Percentiles rank a stretch among this genome's conserved stretches.
Evolutionary conservation across 2,329 filamentous ascomycete genomes (phyloP).

Genomic region (Sporothrix variecibatus): DNA sequence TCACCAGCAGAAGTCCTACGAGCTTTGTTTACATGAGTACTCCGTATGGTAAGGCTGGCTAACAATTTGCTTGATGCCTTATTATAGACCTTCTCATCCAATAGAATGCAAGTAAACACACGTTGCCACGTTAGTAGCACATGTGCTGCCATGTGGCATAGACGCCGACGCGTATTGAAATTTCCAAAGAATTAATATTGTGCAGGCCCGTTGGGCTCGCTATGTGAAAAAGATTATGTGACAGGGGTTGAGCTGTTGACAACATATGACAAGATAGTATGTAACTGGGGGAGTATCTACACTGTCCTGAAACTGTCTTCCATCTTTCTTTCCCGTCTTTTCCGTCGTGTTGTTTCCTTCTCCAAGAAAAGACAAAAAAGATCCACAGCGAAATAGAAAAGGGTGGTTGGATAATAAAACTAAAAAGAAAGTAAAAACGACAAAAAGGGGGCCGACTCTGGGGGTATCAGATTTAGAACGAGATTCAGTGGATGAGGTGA

Average conservation of each 20-base stretch:
- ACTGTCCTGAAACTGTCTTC: neutral
- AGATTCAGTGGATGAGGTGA: neutral
- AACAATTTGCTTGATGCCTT: neutral
- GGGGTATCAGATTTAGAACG: conserved; percentile 27
- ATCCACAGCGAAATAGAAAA: neutral
- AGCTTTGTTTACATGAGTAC: neutral
- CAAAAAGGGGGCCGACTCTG: conserved; percentile 20
- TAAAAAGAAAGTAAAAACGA: neutral
- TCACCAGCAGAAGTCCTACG: too few relatives aligned
- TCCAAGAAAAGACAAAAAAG: neutral
- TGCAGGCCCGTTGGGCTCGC: neutral
- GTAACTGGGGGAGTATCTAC: neutral
- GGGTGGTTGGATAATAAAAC: neutral
- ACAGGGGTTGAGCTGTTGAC: neutral
- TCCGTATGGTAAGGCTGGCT: neutral
- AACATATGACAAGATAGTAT: conserved; percentile 10
- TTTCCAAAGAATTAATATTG: conserved; percentile 4
- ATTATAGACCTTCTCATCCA: neutral
- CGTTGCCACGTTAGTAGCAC: neutral
- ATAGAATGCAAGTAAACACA: neutral
- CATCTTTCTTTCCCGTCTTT: neutral
- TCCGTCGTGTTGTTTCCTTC: neutral
- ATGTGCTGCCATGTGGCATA: neutral
- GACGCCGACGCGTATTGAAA: neutral
- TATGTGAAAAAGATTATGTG: neutral